Conservation (phyloP, 257 asterid species). For the Salvia miltiorrhiza region DNA sequence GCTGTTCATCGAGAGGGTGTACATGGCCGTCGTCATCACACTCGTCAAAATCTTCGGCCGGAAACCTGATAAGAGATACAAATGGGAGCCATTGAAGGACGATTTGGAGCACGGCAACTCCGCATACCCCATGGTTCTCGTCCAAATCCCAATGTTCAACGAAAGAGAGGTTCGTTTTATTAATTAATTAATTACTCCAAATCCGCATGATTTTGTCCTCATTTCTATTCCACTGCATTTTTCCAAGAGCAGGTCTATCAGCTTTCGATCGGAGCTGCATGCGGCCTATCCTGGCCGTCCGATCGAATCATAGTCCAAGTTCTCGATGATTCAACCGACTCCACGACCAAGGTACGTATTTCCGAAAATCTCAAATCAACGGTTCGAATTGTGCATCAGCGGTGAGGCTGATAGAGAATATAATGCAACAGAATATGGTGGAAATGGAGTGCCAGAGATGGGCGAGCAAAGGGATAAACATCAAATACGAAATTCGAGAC, state of each 20-base stretch:
- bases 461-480: conserved; percentile 84
- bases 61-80: conserved; percentile 70
- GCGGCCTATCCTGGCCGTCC: conserved; percentile 83
- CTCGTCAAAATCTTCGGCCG: conserved; percentile 52
- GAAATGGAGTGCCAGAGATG: conserved; percentile 77
- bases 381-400: background rate
- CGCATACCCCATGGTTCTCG: conserved; percentile 71
- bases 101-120: conserved; percentile 79
- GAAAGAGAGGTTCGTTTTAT: conserved; percentile 69
- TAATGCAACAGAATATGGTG: conserved; percentile 52
- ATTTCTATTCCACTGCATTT: no score
- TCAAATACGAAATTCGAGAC: conserved; percentile 74
- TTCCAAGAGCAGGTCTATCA: conserved; percentile 54
- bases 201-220: no score
- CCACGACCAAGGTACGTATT: conserved; percentile 43
- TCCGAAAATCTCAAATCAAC: no score
- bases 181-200: no score
- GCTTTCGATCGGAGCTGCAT: conserved; percentile 88
- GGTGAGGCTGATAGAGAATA: no score
- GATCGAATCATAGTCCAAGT: conserved; percentile 74
- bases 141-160: conserved; percentile 92
- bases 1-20: conserved; percentile 78
- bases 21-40: conserved; percentile 67
- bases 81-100: conserved; percentile 69
- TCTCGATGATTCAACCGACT: conserved; percentile 86